Conservation (phyloP, 495 filamentous ascomycete species). For the Jackrogersella multiformis region DNA sequence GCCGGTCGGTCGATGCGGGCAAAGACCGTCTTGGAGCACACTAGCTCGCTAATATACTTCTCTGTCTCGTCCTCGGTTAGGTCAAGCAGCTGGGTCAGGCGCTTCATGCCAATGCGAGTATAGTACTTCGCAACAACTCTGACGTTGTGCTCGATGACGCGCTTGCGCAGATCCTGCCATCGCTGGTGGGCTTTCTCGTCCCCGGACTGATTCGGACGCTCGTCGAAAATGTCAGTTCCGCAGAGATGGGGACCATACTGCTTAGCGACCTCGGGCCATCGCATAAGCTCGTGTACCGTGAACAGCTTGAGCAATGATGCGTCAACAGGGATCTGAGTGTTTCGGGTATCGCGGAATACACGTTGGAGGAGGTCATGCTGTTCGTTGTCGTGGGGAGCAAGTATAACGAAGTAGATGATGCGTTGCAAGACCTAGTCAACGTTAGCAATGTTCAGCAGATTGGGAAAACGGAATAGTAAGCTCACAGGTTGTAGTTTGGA, state of each 20-base stretch:
- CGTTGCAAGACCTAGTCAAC: conserved; percentile 78
- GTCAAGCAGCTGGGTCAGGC: conserved; percentile 88
- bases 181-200: conserved; percentile 82
- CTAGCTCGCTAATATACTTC: conserved; percentile 94
- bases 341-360: conserved; percentile 76
- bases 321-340: conserved; percentile 74
- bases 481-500: conserved; percentile 83
- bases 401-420: conserved; percentile 96
- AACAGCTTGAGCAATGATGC: conserved; percentile 88
- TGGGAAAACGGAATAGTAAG: conserved; percentile 5
- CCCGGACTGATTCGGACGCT: conserved; percentile 63
- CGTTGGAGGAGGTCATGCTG: conserved; percentile 97
- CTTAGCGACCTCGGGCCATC: conserved; percentile 91
- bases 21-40: conserved; percentile 95
- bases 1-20: conserved; percentile 97
- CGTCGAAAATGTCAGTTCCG: conserved; percentile 87
- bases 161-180: conserved; percentile 94
- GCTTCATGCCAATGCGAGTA: conserved; percentile 91
- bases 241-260: conserved; percentile 90
- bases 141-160: conserved; percentile 99
- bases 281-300: conserved; percentile 96
- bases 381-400: conserved; percentile 97
- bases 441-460: conserved; percentile 42
- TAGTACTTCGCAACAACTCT: conserved; percentile 98
- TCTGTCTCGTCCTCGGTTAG: conserved; percentile 95